These are phyloP conservation scores for Agrocybe praecox DNA, from an alignment of 768 basidiomycete genomes.

Conservation along the genomic window DNA sequence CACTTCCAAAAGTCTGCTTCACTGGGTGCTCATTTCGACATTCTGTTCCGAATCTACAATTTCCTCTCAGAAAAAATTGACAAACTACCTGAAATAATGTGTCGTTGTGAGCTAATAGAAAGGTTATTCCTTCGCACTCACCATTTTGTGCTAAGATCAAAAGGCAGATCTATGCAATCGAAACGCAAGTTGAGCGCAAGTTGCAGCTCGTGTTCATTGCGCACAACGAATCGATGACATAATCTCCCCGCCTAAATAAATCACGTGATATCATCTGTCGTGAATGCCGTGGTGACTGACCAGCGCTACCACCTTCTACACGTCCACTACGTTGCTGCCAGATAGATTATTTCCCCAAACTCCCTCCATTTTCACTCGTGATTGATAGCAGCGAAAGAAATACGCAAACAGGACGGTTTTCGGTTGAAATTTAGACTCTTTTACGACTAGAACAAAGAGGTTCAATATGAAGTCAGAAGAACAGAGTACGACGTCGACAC, in stretches of 20 bases:
- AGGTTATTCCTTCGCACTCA: background rate
- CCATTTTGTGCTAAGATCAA: no score
- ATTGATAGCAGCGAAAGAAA: no score
- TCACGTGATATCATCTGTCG: background rate
- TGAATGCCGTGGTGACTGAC: background rate
- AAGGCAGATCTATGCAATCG: no score
- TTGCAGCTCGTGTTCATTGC: background rate
- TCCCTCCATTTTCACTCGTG: background rate
- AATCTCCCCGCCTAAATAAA: background rate
- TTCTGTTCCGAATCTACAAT: slow-evolving; percentile 64
- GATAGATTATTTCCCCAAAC: background rate
- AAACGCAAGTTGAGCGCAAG: no score
- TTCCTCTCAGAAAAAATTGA: slow-evolving; percentile 61
- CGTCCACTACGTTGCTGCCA: background rate
- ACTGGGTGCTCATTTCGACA: slow-evolving; percentile 71
- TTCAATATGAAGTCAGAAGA: slow-evolving; percentile 14
- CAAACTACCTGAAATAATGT: slow-evolving; percentile 50
- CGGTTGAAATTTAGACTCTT: background rate
- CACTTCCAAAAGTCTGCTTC: background rate
- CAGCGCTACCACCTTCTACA: background rate
- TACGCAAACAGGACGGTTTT: background rate
- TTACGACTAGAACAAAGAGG: background rate
- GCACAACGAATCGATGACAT: background rate
- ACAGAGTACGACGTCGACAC: slow-evolving; percentile 4
- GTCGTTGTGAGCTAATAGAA: background rate